phyloP scores from a whole-genome alignment of 768 basidiomycete genomes.

The Panaeolus papilionaceus region DNA sequence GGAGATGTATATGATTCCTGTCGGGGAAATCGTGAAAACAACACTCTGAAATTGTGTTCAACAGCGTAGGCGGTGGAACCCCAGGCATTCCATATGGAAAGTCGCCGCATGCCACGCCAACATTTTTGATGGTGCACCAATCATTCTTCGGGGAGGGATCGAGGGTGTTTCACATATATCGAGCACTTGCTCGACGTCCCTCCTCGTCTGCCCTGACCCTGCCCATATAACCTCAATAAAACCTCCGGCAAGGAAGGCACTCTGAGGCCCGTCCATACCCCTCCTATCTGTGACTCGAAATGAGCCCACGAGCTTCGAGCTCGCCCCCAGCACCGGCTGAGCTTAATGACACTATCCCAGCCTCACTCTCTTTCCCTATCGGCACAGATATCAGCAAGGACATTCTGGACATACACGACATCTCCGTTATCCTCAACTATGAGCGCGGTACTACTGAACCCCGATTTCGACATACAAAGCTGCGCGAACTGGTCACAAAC shows the following conservation, averaged over 20 bases:
- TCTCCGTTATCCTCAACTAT: conserved; percentile 9
- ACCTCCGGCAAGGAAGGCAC: too few species aligned
- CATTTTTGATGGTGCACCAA: not conserved
- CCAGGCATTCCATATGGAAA: not conserved
- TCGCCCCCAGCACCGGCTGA: too few species aligned
- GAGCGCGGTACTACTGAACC: conserved; percentile 13
- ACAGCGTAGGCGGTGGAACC: not conserved
- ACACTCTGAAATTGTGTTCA: not conserved
- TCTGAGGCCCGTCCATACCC: too few species aligned
- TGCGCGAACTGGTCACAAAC: conserved; percentile 3
- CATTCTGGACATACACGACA: conserved; percentile 16
- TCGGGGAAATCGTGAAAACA: not conserved
- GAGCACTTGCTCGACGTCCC: not conserved
- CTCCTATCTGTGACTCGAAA: too few species aligned
- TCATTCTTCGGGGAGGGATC: not conserved
- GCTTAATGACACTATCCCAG: too few species aligned
- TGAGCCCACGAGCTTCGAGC: too few species aligned
- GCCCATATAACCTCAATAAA: too few species aligned
- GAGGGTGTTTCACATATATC: conserved; percentile 1
- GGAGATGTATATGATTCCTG: not conserved
- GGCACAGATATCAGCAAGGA: not conserved
- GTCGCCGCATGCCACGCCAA: not conserved
- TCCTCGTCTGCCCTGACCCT: too few species aligned
- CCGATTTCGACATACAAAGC: conserved; percentile 10
- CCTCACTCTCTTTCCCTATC: not conserved